Conservation (phyloP, 768 basidiomycete species). For the Saitozyma sp. region DNA sequence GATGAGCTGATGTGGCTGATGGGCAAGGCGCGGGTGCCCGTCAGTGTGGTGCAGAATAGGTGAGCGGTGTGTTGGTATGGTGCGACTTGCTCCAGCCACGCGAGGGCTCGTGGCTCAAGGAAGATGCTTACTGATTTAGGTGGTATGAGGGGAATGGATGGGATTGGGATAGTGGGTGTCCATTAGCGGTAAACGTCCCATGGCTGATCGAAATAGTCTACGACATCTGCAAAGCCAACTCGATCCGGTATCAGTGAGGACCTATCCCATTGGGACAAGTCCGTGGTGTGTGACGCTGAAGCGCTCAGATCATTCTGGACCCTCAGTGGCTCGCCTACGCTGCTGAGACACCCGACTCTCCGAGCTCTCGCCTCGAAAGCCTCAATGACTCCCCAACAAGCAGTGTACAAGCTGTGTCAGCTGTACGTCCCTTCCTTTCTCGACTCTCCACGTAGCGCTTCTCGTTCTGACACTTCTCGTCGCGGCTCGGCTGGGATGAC, state of each 20-base stretch:
- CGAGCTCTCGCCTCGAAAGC: constrained; percentile 56
- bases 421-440: constrained; percentile 24
- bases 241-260: constrained; percentile 70
- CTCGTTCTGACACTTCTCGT: not conserved
- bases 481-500: not conserved
- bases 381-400: constrained; percentile 65
- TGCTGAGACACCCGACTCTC: constrained; percentile 61
- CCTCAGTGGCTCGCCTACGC: constrained; percentile 69
- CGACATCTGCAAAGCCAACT: constrained; percentile 59
- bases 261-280: constrained; percentile 3
- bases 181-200: no score
- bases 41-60: constrained; percentile 68
- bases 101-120: no score
- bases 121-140: not conserved
- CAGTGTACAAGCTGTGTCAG: constrained; percentile 69
- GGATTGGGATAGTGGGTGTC: constrained; percentile 58
- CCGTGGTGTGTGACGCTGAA: not conserved
- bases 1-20: constrained; percentile 60
- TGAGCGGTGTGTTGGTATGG: no score
- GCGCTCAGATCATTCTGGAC: constrained; percentile 78
- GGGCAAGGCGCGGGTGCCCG: constrained; percentile 58
- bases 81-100: no score
- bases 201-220: no score
- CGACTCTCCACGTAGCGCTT: no score
- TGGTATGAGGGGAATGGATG: constrained; percentile 81